A percentile compares a stretch with the other conserved stretches of the same genome.
phyloP scores from a whole-genome alignment of 441 rosid species.

The Populus tomentosa region DNA sequence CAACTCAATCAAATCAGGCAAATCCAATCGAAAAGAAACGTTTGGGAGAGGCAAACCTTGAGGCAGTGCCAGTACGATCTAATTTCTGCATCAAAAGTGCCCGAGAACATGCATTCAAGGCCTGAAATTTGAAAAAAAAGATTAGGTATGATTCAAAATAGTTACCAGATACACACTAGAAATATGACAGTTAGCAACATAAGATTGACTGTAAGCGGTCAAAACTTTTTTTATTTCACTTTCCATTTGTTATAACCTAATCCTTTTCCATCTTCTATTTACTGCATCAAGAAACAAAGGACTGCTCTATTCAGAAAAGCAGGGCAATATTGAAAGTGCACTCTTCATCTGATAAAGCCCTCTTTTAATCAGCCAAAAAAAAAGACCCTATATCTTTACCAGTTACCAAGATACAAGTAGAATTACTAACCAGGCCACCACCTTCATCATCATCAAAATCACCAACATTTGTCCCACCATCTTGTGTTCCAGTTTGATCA shows the following conservation, averaged over 20 bases:
- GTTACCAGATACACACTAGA: too few species aligned
- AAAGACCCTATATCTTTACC: neutral
- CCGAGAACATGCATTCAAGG: slow-evolving; percentile 87
- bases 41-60: slow-evolving; percentile 45
- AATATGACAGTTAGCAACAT: neutral
- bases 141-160: slow-evolving; percentile 4
- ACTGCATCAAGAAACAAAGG: neutral
- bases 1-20: slow-evolving; percentile 9
- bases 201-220: neutral
- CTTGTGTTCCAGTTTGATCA: slow-evolving; percentile 72
- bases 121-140: slow-evolving; percentile 38
- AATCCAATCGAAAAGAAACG: neutral
- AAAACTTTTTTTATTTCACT: neutral
- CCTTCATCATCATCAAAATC: slow-evolving; percentile 99
- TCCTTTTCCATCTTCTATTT: neutral
- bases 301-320: neutral
- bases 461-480: slow-evolving; percentile 59
- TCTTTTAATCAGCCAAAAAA: neutral
- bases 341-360: neutral
- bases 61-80: slow-evolving; percentile 77
- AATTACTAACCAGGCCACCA: slow-evolving; percentile 82
- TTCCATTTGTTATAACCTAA: neutral
- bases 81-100: slow-evolving; percentile 87
- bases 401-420: neutral
- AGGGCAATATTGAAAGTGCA: neutral